Evolutionary conservation across 129 eudicot species (phyloP).

Genomic region (Glebionis coronaria): DNA sequence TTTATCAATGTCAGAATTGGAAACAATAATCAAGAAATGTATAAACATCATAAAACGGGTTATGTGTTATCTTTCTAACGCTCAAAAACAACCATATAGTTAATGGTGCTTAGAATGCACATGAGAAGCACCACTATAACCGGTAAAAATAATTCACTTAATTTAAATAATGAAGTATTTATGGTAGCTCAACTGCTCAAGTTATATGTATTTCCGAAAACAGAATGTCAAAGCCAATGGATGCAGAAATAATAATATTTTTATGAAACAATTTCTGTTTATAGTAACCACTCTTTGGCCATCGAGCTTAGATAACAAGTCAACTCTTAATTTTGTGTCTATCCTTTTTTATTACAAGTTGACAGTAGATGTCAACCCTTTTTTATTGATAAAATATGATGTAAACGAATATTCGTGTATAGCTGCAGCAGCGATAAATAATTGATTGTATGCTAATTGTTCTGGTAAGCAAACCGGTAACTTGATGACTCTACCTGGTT

Average conservation of each 20-base stretch:
- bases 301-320: conserved; percentile 6
- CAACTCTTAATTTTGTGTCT: conserved; percentile 14
- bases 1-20: too few species aligned
- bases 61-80: too few species aligned
- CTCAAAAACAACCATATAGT: too few species aligned
- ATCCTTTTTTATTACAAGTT: conserved; percentile 9
- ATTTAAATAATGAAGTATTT: not conserved
- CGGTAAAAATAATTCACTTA: not conserved
- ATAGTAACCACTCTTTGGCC: not conserved
- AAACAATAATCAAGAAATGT: too few species aligned
- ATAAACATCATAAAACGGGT: too few species aligned
- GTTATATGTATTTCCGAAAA: conserved; percentile 27
- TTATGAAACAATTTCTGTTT: not conserved
- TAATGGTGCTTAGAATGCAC: conserved; percentile 13
- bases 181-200: conserved; percentile 35
- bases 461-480: too few species aligned
- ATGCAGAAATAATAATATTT: conserved; percentile 3
- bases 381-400: not conserved
- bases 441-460: too few species aligned
- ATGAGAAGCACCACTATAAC: conserved; percentile 19
- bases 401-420: too few species aligned
- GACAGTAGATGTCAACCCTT: not conserved
- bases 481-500: too few species aligned
- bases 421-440: too few species aligned
- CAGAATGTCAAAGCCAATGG: conserved; percentile 23